Evolutionary conservation across 2,329 filamentous ascomycete genomes (phyloP), one percentile per base, ranked within the genome.

Genomic region (Ceratocystis papillata): DNA sequence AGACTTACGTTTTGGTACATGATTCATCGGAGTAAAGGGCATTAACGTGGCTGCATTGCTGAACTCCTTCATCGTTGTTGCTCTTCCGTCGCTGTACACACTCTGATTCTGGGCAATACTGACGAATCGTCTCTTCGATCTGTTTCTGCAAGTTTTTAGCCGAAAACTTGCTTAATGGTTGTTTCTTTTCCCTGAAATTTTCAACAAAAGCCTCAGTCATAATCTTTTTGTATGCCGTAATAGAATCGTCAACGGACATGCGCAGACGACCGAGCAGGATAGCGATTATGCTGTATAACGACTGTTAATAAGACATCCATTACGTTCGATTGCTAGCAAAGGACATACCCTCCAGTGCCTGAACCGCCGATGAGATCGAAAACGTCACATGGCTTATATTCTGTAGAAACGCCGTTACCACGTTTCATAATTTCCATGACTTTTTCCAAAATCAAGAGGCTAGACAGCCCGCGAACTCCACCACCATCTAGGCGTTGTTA

Each of bases 351-450:
- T 50, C 72, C 71, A 1, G 72, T 73, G 63, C 72, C 72, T 33
- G 72, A 73, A n/a, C 72, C 72, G 50, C 72, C 72, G 48, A 73
- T 72, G 10, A 73, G 64, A 22, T 74, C 70, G 64, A 73, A 74
- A 41, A 69, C 65, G 25, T 73, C 71, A 59, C 71, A 71, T 33
- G 72, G 72, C 48, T 55, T 69, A 3, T 70, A 71, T 1, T 0
- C 22, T 22, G 22, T 22, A 22, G 22, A 22, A 22, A 22, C 22
- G 22, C 22, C 22, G 22, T 22, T 22, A 22, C 2, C 0, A 22
- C 22, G 0, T 22, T 22, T 2, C 22, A 22, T 22, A 22, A 2
- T 22, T 22, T 22, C 2, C 0, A 22, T 2, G 2, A 73, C 67
- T 7, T 69, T 64, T 28, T 72, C 65, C 0, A 73, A 65, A 48